Evolutionary conservation across 2,329 filamentous ascomycete species (phyloP), one percentile per base, ranked within the genome.

Genomic region (Sphaerulina vaccinii): DNA sequence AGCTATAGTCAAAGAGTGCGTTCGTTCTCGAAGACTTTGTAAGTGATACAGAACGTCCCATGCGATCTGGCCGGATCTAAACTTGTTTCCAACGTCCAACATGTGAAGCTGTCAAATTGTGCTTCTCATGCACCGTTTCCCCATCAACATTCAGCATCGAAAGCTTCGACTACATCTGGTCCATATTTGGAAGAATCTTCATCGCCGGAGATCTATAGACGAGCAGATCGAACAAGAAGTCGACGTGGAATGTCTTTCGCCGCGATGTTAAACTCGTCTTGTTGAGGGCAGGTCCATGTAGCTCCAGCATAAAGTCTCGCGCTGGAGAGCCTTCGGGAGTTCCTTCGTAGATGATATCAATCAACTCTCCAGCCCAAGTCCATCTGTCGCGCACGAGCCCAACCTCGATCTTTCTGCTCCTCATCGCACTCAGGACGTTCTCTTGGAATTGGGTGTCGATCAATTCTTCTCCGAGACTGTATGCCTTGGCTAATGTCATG

Each of bases 311-410:
- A 5, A 49, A 49, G 2, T n/a, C 1, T 8, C 46, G n/a, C 10
- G 46, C 46, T 7, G 4, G 6, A 8, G 46, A 49, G 0, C 13
- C 19, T 19, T 22, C 23, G 11, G 19, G 37, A 16, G 46, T 49
- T n/a, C 37, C 46, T 1, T 27, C 18, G 18, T 49, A 49, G 46
- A 49, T 49, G 18, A 39, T 49, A 8, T 13, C 22, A 5, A 38
- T 24, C 4, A 42, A n/a, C 5, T 19, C n/a, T 6, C 7, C 18
- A 3, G 23, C 36, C 9, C 3, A 21, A 13, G 15, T 16, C 13
- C 16, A 41, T 15, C 32, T 35, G 8, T 22, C 41, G 8, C 13
- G 23, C 6, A 49, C 11, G 6, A n/a, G n/a, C n/a, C n/a, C n/a
- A n/a, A n/a, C n/a, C n/a, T n/a, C n/a, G n/a, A n/a, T n/a, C n/a